These are phyloP conservation scores for Hymenoscyphus linearis DNA, from an alignment of 2,329 filamentous ascomycete species.

Conservation along the genomic window DNA sequence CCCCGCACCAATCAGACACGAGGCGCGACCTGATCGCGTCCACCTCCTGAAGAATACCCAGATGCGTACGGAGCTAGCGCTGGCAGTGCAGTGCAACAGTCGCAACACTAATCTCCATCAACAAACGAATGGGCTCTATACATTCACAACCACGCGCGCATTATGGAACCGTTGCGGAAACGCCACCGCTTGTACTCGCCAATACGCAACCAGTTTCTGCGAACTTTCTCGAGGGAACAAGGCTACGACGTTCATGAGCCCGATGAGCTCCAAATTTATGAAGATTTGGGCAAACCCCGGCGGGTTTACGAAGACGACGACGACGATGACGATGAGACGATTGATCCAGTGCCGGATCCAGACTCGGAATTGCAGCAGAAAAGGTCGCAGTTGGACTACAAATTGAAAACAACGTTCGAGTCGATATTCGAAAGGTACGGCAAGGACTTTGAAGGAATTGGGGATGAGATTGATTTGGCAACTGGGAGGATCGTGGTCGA, in stretches of 20 bases:
- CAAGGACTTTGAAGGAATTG: conserved; percentile 74
- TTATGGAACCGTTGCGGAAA: conserved; percentile 57
- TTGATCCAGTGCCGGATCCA: conserved; percentile 39
- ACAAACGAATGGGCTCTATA: not conserved
- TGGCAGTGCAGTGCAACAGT: not conserved
- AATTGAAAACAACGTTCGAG: conserved; percentile 80
- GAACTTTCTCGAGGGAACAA: conserved; percentile 16
- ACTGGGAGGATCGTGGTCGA: conserved; percentile 82
- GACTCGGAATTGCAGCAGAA: conserved; percentile 54
- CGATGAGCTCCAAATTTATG: conserved; percentile 3
- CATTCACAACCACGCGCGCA: conserved; percentile 2
- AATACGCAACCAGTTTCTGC: conserved; percentile 13
- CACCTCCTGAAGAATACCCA: not conserved
- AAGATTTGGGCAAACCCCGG: conserved; percentile 5
- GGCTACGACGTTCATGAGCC: conserved; percentile 13
- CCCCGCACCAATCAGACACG: conserved; percentile 6
- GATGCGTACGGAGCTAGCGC: not conserved
- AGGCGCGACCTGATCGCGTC: not conserved
- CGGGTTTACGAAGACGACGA: conserved; percentile 6
- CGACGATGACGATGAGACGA: conserved; percentile 12
- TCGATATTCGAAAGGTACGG: conserved; percentile 85
- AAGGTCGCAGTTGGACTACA: conserved; percentile 57
- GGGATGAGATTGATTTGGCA: conserved; percentile 82
- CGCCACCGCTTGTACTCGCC: conserved; percentile 49
- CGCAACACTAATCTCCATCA: not conserved